Conservation (phyloP, 2,329 filamentous ascomycete species). For the Diaporthe sp. region DNA sequence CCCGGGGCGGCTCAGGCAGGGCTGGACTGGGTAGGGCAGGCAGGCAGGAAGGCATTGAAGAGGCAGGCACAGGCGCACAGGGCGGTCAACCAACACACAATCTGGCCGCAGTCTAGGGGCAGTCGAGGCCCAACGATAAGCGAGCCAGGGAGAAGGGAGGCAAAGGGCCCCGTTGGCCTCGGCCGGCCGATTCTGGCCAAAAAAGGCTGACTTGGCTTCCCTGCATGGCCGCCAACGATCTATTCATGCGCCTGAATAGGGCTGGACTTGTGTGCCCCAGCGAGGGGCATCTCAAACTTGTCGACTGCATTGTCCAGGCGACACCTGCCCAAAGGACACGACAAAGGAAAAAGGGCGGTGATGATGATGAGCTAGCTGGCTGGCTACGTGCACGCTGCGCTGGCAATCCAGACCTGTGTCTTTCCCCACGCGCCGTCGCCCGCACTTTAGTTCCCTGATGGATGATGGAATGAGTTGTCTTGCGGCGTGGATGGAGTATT, state of each 20-base stretch:
- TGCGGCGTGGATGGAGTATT: constrained; percentile 5
- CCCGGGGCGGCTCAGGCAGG: constrained; percentile 21
- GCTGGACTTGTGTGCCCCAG: constrained; percentile 18
- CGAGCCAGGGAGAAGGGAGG: background rate
- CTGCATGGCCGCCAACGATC: constrained; percentile 6
- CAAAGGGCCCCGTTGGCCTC: constrained; percentile 8
- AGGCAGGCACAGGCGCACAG: background rate
- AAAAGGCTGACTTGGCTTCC: constrained; percentile 13
- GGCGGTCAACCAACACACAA: constrained; percentile 10
- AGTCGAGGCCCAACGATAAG: constrained; percentile 25
- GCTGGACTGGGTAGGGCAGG: background rate
- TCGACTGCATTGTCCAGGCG: background rate
- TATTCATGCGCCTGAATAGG: constrained; percentile 28
- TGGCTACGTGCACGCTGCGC: constrained; percentile 27
- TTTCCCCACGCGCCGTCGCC: background rate
- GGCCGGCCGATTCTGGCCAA: constrained; percentile 20
- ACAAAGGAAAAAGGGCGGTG: constrained; percentile 13
- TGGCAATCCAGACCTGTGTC: constrained; percentile 17
- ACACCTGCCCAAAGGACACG: background rate
- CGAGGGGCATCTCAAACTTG: background rate
- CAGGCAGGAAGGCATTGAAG: background rate
- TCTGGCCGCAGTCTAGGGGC: constrained; percentile 6
- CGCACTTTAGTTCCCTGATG: background rate
- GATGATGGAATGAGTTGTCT: constrained; percentile 8
- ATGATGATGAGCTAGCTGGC: constrained; percentile 32